Conservation (phyloP, 768 basidiomycete species). For the Trametes cinnabarina region DNA sequence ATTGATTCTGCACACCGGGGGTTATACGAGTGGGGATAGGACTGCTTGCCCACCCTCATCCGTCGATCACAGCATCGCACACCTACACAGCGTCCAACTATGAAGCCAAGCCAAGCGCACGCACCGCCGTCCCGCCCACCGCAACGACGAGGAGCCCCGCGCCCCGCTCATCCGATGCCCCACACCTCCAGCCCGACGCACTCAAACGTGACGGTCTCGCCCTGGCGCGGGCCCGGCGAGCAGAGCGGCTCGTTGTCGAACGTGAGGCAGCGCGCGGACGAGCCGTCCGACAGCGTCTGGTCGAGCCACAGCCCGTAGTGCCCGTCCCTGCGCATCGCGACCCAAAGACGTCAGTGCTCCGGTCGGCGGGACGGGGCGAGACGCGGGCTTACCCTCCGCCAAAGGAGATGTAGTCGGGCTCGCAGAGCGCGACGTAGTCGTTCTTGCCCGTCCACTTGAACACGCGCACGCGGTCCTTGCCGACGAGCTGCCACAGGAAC, state of each 20-base stretch:
- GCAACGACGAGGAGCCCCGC: too few relatives aligned
- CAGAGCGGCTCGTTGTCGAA: conserved; percentile 87
- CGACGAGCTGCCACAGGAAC: conserved; percentile 72
- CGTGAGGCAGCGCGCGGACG: conserved; percentile 80
- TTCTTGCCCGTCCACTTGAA: conserved; percentile 88
- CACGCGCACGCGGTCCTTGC: conserved; percentile 46
- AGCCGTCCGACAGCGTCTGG: conserved; percentile 75
- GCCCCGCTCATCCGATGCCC: conserved; percentile 61
- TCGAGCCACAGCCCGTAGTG: conserved; percentile 86
- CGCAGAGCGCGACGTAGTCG: conserved; percentile 86
- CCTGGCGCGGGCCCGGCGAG: conserved; percentile 41
- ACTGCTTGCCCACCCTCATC: too few relatives aligned
- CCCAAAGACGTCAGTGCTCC: not conserved
- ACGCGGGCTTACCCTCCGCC: conserved; percentile 72
- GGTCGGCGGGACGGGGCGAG: not conserved
- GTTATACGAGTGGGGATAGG: too few relatives aligned
- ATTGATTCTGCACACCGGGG: too few relatives aligned
- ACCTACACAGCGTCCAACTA: too few relatives aligned
- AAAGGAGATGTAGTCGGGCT: conserved; percentile 76
- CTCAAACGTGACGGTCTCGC: conserved; percentile 69
- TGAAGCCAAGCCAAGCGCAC: too few relatives aligned
- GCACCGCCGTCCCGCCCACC: too few relatives aligned
- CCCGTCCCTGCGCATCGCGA: conserved; percentile 20
- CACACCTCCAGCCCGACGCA: conserved; percentile 92
- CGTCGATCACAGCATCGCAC: too few relatives aligned